phyloP scores from a whole-genome alignment of 805 yeast genomes.

The Suhomyces pyralidae region DNA sequence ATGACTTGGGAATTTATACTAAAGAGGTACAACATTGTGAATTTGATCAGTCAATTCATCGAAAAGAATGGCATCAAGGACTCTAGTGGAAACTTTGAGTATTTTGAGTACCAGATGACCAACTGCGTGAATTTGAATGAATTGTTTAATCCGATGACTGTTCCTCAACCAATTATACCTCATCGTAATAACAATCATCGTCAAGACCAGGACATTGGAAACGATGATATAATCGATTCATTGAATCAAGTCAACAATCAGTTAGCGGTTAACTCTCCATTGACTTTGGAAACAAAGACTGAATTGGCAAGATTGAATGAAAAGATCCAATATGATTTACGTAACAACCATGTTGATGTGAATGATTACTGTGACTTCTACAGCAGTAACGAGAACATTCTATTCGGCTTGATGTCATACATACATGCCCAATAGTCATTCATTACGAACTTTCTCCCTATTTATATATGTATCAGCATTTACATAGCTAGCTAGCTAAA shows the following conservation, averaged over 20 bases:
- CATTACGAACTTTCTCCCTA: not conserved
- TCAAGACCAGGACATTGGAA: not conserved
- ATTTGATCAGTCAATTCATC: conserved; percentile 25
- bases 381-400: conserved; percentile 37
- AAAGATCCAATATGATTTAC: conserved; percentile 39
- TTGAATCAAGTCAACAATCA: conserved; percentile 1
- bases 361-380: conserved; percentile 46
- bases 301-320: conserved; percentile 35
- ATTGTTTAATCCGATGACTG: conserved; percentile 41
- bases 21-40: conserved; percentile 31
- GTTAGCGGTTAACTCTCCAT: conserved; percentile 4
- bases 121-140: conserved; percentile 40
- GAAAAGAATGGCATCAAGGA: conserved; percentile 11
- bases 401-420: conserved; percentile 39
- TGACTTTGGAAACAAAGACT: conserved; percentile 13
- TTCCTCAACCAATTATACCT: conserved; percentile 35
- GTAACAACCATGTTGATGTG: conserved; percentile 42
- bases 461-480: not conserved
- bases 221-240: not conserved
- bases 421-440: conserved; percentile 15
- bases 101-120: conserved; percentile 40
- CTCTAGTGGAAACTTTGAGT: conserved; percentile 19
- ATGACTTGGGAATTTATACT: conserved; percentile 42
- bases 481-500: not conserved
- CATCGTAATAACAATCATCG: not conserved